Base-by-base conservation (phyloP, 192 early-diverging fungal species). In the Linnemannia zychae region DNA sequence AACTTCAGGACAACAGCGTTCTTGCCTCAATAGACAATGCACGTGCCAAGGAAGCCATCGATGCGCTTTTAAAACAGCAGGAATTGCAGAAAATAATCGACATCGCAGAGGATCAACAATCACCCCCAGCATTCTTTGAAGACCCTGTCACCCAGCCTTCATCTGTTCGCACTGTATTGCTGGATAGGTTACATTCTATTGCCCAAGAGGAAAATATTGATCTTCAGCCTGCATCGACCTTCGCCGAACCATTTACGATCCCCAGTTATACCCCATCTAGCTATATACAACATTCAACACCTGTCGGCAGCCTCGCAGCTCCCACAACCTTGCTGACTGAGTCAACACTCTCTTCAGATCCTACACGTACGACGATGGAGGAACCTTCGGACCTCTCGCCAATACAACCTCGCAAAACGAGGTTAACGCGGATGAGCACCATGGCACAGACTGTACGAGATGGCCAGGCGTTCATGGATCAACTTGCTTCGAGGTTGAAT, bases 401-500 rank as follows among this genome's bases (percentile, higher is more conserved):
- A 22, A 46, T 60, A 1, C 50, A 52, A 22, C 80, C 80, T 0
- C 74, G 81, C 2, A 72, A n/a, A 48, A 28, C 81, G 22, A 76
- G 81, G 31, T 13, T 77, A 4, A 31, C 73, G n/a, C 63, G 81
- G 38, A 60, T 37, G 17, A 50, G 75, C 28, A 82, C 81, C 4
- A 82, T 82, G 16, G 47, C 52, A 3, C 75, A 77, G 44, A 82
- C 81, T 0, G 75, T 82, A 4, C 49, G 40, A 0, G 81, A 82
- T 18, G 81, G 81, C 47, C 66, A 77, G 49, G 81, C 81, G 0
- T 82, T 73, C 33, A 24, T 82, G 31, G 71, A 82, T 12, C 44
- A 77, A 2, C 40, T 36, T 15, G 81, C 66, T 7, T 22, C 49
- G 3, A 71, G 40, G 47, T 60, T 44, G 1, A 81, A 44, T 7